Base-by-base conservation (phyloP, 345 rosid genomes). In the Corchorus olitorius region DNA sequence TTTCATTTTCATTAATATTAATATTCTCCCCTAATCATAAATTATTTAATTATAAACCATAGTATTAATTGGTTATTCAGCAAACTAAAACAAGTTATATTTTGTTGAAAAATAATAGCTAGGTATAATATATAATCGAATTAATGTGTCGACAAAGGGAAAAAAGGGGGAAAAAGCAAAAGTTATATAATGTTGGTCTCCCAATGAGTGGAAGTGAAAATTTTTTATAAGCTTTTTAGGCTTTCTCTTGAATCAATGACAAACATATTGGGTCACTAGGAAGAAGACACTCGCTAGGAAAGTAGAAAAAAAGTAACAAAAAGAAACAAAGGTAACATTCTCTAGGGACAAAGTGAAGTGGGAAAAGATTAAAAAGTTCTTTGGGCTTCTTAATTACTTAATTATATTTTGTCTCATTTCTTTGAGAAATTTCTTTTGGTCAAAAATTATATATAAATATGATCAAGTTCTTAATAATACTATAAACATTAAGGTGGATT, bases 211-310 rank as follows among this genome's bases (percentile, higher is more conserved):
- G 60, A 16, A 69, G 52, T 50, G 73, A 34, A 39, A 39, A 50
- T 9, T 49, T 49, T 39, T 39, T 27, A 27, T 17, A 50, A n/a
- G 48, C 74, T 34, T 52, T 69, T 35, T 17, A 70, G 46, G 61
- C 61, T 70, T 70, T 70, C 74, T 70, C 74, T 70, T 70, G 48
- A 70, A 70, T 53, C 74, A 52, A 52, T 52, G 74, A 34, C 48
- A 70, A 13, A 11, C 61, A 70, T 46, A n/a, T 17, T 33, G 74
- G 17, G 33, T 52, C 39, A 52, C 13, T 20, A 34, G 34, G 73
- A 52, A 70, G 48, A 70, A 52, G 73, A 70, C 73, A 70, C 16
- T 52, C 45, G 9, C 74, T 34, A 70, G 48, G 22, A 70, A 70
- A 70, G 73, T 17, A 53, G 34, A 70, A 8, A 53, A 52, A 8